Evolutionary conservation across 306 rosid genomes (phyloP).

Genomic region (Trifolium dubium): DNA sequence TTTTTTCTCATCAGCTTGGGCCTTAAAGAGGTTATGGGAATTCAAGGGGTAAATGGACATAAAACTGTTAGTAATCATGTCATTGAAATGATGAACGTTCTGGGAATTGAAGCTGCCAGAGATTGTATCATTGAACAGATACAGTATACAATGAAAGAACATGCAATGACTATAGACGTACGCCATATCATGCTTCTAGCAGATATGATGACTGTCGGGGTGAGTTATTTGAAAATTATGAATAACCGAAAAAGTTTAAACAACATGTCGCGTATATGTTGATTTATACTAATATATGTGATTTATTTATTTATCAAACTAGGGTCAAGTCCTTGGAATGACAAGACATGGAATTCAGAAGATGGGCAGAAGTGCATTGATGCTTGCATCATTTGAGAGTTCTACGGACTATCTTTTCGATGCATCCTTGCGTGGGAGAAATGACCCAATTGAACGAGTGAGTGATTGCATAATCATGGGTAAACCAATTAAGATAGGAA

Average conservation of each 20-base stretch:
- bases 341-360: constrained; percentile 92
- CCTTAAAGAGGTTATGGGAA: constrained; percentile 77
- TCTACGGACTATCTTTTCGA: constrained; percentile 80
- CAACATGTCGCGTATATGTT: neutral
- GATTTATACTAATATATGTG: constrained; percentile 10
- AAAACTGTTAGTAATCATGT: constrained; percentile 78
- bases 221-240: constrained; percentile 54
- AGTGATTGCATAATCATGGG: constrained; percentile 95
- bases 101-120: constrained; percentile 98
- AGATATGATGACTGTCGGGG: constrained; percentile 88
- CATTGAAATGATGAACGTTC: constrained; percentile 67
- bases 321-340: constrained; percentile 93
- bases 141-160: constrained; percentile 71
- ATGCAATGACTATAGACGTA: constrained; percentile 84
- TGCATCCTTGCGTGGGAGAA: constrained; percentile 72
- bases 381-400: constrained; percentile 95
- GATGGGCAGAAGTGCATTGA: constrained; percentile 87
- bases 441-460: constrained; percentile 84
- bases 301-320: constrained; percentile 39
- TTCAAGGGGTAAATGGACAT: constrained; percentile 79
- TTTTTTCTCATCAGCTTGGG: constrained; percentile 58
- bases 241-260: constrained; percentile 1
- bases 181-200: constrained; percentile 98
- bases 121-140: constrained; percentile 78
- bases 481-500: constrained; percentile 81